These are phyloP conservation scores for Orobanche coerulescens DNA, from an alignment of 257 asterid species.

Conservation along the genomic window DNA sequence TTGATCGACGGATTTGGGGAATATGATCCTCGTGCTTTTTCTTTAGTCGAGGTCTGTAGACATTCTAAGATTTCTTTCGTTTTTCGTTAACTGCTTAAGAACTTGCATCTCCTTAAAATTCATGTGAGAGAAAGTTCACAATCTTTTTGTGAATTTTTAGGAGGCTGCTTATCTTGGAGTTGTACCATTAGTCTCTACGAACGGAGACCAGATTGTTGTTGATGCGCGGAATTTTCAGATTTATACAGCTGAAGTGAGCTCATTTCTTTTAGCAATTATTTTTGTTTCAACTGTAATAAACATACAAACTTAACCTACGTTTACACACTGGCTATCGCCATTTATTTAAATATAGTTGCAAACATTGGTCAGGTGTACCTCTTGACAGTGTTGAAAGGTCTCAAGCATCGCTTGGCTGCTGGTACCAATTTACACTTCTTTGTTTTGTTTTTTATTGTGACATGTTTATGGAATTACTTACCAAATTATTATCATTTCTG, in stretches of 20 bases:
- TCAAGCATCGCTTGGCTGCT: conserved; percentile 95
- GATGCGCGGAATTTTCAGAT: conserved; percentile 54
- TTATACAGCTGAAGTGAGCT: conserved; percentile 70
- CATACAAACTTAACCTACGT: neutral
- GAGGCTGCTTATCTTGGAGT: conserved; percentile 92
- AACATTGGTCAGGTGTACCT: conserved; percentile 66
- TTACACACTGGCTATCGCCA: neutral
- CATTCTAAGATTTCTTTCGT: conserved; percentile 11
- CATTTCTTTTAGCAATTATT: conserved; percentile 13
- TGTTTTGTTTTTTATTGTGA: conserved; percentile 21
- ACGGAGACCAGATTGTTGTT: conserved; percentile 62
- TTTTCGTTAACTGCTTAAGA: conserved; percentile 14
- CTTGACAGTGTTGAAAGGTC: conserved; percentile 84
- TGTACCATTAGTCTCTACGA: conserved; percentile 53
- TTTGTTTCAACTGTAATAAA: neutral
- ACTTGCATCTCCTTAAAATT: conserved; percentile 24
- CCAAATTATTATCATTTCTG: neutral
- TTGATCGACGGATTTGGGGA: conserved; percentile 93
- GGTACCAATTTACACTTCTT: conserved; percentile 45
- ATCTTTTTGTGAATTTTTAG: conserved; percentile 34
- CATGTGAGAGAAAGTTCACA: conserved; percentile 9
- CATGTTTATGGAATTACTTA: neutral
- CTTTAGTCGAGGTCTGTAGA: conserved; percentile 72
- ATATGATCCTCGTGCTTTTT: conserved; percentile 91
- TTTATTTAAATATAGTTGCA: conserved; percentile 21